Conservation (phyloP, 164 flowering plant species). For the Litsea cubeba region DNA sequence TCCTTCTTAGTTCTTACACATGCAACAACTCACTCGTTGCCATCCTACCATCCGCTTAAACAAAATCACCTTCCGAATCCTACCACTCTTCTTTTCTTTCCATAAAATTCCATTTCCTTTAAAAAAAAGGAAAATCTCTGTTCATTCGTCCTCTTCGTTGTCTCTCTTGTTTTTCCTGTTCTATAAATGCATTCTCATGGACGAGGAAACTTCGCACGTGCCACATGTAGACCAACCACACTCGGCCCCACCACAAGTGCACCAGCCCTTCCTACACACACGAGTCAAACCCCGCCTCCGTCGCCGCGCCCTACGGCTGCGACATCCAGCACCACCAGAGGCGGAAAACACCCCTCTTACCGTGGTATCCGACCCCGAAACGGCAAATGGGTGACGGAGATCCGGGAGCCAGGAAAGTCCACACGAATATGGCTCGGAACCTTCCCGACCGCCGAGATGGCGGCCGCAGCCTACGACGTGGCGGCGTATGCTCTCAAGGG, state of each 20-base stretch:
- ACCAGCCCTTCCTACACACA: neutral
- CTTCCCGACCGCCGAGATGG: constrained; percentile 71
- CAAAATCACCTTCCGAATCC: too few relatives aligned
- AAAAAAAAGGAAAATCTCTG: too few relatives aligned
- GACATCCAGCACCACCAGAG: neutral
- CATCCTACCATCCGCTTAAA: too few relatives aligned
- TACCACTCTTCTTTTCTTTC: too few relatives aligned
- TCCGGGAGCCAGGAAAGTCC: constrained; percentile 73
- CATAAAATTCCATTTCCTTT: too few relatives aligned
- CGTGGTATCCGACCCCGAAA: constrained; percentile 61
- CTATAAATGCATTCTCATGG: neutral
- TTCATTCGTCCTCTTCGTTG: too few relatives aligned
- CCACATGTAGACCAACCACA: constrained; percentile 10
- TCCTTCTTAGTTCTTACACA: too few relatives aligned
- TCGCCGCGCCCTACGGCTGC: constrained; percentile 6
- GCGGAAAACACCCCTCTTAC: constrained; percentile 37
- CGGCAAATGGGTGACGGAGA: constrained; percentile 89
- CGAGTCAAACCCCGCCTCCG: constrained; percentile 5
- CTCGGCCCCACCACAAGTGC: too few relatives aligned
- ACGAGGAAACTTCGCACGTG: constrained; percentile 15
- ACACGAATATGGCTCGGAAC: constrained; percentile 89
- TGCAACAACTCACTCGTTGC: too few relatives aligned
- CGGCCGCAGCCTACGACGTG: constrained; percentile 73
- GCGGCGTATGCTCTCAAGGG: constrained; percentile 71
- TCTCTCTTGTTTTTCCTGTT: neutral